phyloP scores from a whole-genome alignment of 805 yeast species.

The Candida ipomoeae region DNA sequence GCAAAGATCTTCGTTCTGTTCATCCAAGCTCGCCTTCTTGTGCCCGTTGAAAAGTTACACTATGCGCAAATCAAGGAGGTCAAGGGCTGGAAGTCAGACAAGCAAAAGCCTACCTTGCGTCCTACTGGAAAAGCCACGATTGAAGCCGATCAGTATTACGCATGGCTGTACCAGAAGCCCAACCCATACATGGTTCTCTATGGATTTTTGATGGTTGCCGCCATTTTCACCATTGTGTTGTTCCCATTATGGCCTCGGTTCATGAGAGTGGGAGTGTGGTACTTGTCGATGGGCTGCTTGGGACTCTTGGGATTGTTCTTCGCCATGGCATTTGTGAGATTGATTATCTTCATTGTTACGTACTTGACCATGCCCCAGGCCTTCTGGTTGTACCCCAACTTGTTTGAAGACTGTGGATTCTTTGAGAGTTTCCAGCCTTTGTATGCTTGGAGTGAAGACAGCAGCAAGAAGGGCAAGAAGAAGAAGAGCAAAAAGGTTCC shows the following conservation, averaged over 20 bases:
- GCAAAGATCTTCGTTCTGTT: conserved; percentile 58
- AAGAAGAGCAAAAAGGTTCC: conserved; percentile 13
- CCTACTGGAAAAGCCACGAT: conserved; percentile 55
- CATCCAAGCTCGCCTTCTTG: conserved; percentile 67
- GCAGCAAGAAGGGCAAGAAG: conserved; percentile 25
- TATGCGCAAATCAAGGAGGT: conserved; percentile 58
- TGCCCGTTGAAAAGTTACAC: conserved; percentile 73
- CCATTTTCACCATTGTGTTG: conserved; percentile 58
- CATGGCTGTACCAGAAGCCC: conserved; percentile 77
- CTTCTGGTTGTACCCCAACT: conserved; percentile 94
- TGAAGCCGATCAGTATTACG: conserved; percentile 65
- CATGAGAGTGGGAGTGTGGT: conserved; percentile 90
- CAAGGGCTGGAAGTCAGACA: conserved; percentile 59
- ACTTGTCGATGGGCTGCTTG: conserved; percentile 70
- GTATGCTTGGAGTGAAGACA: conserved; percentile 72
- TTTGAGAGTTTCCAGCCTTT: conserved; percentile 86
- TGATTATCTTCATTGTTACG: conserved; percentile 62
- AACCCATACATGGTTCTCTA: conserved; percentile 60
- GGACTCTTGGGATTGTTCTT: conserved; percentile 74
- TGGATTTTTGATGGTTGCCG: conserved; percentile 62
- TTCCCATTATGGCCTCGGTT: conserved; percentile 95
- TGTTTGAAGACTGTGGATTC: conserved; percentile 93
- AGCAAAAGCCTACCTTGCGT: conserved; percentile 57
- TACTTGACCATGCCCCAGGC: conserved; percentile 61
- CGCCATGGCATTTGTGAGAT: conserved; percentile 71